Base-by-base conservation (phyloP, 768 basidiomycete species). In the Psilocybe sp. region DNA sequence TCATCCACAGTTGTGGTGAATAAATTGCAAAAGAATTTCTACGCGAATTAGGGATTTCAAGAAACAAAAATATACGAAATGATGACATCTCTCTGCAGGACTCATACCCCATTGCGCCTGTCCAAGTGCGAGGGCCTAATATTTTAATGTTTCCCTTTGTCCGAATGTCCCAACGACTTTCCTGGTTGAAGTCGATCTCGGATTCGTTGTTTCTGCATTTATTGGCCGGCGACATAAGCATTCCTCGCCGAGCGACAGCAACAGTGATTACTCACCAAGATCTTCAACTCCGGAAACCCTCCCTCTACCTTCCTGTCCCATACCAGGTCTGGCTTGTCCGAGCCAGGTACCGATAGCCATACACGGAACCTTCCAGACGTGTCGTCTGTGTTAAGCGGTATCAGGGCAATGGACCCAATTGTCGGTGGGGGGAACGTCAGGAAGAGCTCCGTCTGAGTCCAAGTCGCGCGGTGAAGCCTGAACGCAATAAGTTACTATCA, bases 241-340 rank as follows among this genome's bases (percentile, higher is more conserved):
- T 23, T 31, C 35, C 42, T 40, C 5, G 35, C 39, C 3, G 44
- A 38, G 36, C 18, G 18, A 36, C 40, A 20, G 18, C 38, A 31
- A 34, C 10, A 12, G 40, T 18, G 40, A 14, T 28, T 14, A 71
- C 85, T 63, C 62, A 92, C 92, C 62, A 94, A 71, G 18, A 79
- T 73, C 67, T 92, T 95, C 53, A 93, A 71, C 69, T 97, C 95
- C 0, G 95, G 95, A 61, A 98, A 98, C 1, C 91, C 89, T 36
- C 90, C 91, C 64, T 95, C 89, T 18, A 82, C 69, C 62, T 98
- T 98, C 53, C 95, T 74, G 66, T 97, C 94, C 93, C 95, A 97
- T 13, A 92, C 62, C 51, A 93, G 66, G 40, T 67, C 54, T 23
- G 81, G 73, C 3, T 64, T 58, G 14, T 67, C 65, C 4, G 55